These are phyloP conservation scores for Neotropicomus parvogracilis DNA, from an alignment of 1,284 basidiomycete genomes.

Conservation along the genomic window DNA sequence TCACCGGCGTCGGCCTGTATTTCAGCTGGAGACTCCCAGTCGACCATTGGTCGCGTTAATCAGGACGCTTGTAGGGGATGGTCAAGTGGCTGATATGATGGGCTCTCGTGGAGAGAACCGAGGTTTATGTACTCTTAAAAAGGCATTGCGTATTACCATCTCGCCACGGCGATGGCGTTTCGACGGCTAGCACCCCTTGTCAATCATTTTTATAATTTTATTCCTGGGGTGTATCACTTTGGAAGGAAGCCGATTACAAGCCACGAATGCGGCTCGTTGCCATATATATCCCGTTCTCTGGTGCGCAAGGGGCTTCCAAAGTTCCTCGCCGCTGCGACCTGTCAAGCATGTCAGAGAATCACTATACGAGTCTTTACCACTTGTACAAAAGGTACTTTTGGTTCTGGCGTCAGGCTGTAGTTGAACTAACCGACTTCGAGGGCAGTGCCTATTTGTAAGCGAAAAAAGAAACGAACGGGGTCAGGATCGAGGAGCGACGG, in stretches of 20 bases:
- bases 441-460: too few relatives aligned
- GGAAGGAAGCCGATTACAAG: slow-evolving; percentile 12
- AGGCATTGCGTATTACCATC: slow-evolving; percentile 5
- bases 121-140: slow-evolving; percentile 17
- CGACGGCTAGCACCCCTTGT: slow-evolving; percentile 3
- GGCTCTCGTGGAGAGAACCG: neutral
- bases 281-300: slow-evolving; percentile 17
- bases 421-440: too few relatives aligned
- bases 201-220: slow-evolving; percentile 9
- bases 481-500: too few relatives aligned
- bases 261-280: slow-evolving; percentile 6
- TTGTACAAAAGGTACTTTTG: too few relatives aligned
- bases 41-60: slow-evolving; percentile 40
- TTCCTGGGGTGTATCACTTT: neutral
- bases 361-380: neutral
- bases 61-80: neutral
- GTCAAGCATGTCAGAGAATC: neutral
- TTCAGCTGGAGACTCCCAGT: slow-evolving; percentile 56
- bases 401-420: too few relatives aligned
- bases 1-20: slow-evolving; percentile 49
- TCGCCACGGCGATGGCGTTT: slow-evolving; percentile 22
- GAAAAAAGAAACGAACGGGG: too few relatives aligned
- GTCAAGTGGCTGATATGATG: neutral
- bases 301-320: neutral
- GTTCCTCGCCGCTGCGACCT: slow-evolving; percentile 1